Base-by-base conservation (phyloP, 2,329 filamentous ascomycete species). In the Fusarium citri region DNA sequence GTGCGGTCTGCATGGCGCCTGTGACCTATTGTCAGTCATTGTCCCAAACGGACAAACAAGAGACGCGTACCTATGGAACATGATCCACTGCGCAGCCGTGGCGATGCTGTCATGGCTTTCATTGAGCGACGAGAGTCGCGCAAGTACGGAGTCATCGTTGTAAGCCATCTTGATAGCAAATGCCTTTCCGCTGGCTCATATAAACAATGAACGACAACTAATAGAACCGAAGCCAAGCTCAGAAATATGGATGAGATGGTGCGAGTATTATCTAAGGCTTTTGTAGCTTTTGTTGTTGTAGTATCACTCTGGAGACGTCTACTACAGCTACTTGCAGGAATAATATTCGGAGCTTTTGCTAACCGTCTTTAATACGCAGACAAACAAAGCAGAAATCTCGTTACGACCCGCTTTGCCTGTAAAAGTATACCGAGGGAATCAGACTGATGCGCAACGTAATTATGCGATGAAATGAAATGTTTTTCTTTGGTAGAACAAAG, bases 61-160 rank as follows among this genome's bases (percentile, higher is more conserved):
- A 23, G 18, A 40, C 16, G 25, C 63, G 79, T 89, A 97, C 94
- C 94, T 92, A 83, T 99, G 95, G 80, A 99, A 99, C 92, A 99
- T 97, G 67, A 99, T 96, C 97, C 97, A 99, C 89, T 98, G 95
- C 61, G 96, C 94, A 68, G 97, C 94, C 37, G 93, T 95, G 66
- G 97, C 89, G 77, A 99, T 98, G 82, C 94, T 97, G 79, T 99
- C 96, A 80, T 99, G 95, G 14, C 94, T 97, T 82, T 99, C 97
- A 81, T 97, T 98, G 68, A 99, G 88, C 43, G 94, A 93, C 31
- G 94, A 97, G 56, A 99, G 91, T 84, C 98, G 98, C 56, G 95
- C 94, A 79, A 94, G 89, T 59, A 99, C 94, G 48, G 94, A 93
- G 83, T 99, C 96, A 81, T 98, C 94, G 72, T 92, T 96, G 83